Evolutionary conservation across 2,329 filamentous ascomycete genomes (phyloP).

Genomic region (Apiospora hydei): DNA sequence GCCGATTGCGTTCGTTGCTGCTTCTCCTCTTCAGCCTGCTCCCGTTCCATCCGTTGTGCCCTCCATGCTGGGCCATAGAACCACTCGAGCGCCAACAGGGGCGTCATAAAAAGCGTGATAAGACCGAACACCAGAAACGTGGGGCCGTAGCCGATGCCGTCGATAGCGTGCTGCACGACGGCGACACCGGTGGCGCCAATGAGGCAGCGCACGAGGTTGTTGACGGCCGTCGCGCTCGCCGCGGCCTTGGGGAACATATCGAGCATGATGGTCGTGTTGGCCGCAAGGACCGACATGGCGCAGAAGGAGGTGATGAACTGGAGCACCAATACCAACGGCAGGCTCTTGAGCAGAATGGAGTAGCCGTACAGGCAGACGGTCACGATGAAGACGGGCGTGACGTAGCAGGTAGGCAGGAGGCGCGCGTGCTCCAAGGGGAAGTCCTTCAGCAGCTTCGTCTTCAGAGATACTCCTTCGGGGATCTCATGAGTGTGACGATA

Average conservation of each 20-base stretch:
- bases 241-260: constrained; percentile 42
- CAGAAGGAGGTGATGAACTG: constrained; percentile 47
- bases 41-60: neutral
- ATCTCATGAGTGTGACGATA: constrained; percentile 39
- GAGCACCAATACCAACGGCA: constrained; percentile 36
- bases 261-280: constrained; percentile 43
- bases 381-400: constrained; percentile 46
- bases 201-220: constrained; percentile 44
- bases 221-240: constrained; percentile 43
- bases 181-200: constrained; percentile 40
- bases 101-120: neutral
- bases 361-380: constrained; percentile 46
- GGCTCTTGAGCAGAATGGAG: constrained; percentile 35
- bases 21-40: neutral
- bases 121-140: neutral
- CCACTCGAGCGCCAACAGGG: neutral
- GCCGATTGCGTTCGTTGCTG: neutral
- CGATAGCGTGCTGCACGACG: neutral
- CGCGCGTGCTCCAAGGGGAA: constrained; percentile 53
- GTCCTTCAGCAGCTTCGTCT: constrained; percentile 39
- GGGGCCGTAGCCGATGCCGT: neutral
- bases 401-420: constrained; percentile 48
- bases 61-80: neutral
- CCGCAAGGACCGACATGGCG: constrained; percentile 46
- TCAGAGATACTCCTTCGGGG: constrained; percentile 35